phyloP scores from a whole-genome alignment of 1,284 basidiomycete species.

The Cutaneotrichosporon dermatis region DNA sequence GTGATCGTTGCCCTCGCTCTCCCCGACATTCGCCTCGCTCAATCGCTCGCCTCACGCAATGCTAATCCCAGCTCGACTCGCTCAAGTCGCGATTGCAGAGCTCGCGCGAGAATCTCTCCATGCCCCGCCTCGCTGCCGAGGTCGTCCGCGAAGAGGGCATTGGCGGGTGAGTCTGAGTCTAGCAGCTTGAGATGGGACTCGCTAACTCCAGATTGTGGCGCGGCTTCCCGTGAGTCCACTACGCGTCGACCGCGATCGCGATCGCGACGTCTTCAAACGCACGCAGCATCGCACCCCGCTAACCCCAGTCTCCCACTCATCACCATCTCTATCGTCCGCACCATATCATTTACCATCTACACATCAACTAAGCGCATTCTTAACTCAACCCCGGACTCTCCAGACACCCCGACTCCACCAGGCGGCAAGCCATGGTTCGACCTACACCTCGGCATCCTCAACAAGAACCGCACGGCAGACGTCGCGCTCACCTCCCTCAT shows the following conservation, averaged over 20 bases:
- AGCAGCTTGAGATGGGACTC: neutral
- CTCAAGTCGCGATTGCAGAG: slow-evolving; percentile 88
- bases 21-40: too few species aligned
- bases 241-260: too few species aligned
- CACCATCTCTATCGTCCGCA: slow-evolving; percentile 93
- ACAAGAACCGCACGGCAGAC: slow-evolving; percentile 54
- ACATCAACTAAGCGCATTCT: slow-evolving; percentile 79
- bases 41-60: too few species aligned
- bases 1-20: too few species aligned
- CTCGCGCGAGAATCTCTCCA: slow-evolving; percentile 67
- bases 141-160: slow-evolving; percentile 89
- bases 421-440: slow-evolving; percentile 33
- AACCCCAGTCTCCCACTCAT: slow-evolving; percentile 73
- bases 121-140: slow-evolving; percentile 59
- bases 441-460: slow-evolving; percentile 34
- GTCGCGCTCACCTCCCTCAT: slow-evolving; percentile 58
- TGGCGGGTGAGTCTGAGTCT: slow-evolving; percentile 59
- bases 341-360: slow-evolving; percentile 88
- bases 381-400: slow-evolving; percentile 46
- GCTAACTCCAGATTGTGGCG: slow-evolving; percentile 39
- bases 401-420: neutral
- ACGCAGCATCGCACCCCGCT: neutral
- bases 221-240: slow-evolving; percentile 39
- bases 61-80: slow-evolving; percentile 62
- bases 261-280: too few species aligned